Conservation (phyloP, 805 yeast species). For the Yarrowia deformans region DNA sequence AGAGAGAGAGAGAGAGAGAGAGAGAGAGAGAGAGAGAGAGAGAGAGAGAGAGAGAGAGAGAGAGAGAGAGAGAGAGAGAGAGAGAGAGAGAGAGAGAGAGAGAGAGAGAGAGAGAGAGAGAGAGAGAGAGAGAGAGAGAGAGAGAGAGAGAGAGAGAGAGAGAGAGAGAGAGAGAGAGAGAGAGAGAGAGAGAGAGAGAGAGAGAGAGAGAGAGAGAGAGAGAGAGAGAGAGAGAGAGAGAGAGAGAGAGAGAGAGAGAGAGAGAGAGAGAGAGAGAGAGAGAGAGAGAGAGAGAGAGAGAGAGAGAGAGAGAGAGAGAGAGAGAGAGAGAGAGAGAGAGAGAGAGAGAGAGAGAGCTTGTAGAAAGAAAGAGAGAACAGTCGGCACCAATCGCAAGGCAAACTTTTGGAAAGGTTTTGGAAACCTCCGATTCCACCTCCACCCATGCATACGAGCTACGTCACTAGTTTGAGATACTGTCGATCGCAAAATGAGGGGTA, state of each 20-base stretch:
- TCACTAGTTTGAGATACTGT: slow-evolving; percentile 20
- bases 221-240: not conserved
- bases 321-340: not conserved
- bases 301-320: not conserved
- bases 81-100: not conserved
- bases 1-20: not conserved
- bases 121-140: not conserved
- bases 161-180: not conserved
- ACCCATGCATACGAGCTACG: slow-evolving; percentile 34
- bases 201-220: not conserved
- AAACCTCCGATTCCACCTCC: not conserved
- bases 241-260: not conserved
- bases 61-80: not conserved
- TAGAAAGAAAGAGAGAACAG: too few species aligned
- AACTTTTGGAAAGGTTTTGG: not conserved
- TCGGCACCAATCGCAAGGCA: not conserved
- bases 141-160: not conserved
- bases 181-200: not conserved
- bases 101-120: not conserved
- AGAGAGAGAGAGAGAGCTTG: not conserved
- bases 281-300: not conserved
- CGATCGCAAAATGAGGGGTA: slow-evolving; percentile 28
- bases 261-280: not conserved
- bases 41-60: not conserved
- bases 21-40: not conserved